Evolutionary conservation across 2,329 filamentous ascomycete genomes (phyloP).

Genomic region (Cryphonectria naterciae): DNA sequence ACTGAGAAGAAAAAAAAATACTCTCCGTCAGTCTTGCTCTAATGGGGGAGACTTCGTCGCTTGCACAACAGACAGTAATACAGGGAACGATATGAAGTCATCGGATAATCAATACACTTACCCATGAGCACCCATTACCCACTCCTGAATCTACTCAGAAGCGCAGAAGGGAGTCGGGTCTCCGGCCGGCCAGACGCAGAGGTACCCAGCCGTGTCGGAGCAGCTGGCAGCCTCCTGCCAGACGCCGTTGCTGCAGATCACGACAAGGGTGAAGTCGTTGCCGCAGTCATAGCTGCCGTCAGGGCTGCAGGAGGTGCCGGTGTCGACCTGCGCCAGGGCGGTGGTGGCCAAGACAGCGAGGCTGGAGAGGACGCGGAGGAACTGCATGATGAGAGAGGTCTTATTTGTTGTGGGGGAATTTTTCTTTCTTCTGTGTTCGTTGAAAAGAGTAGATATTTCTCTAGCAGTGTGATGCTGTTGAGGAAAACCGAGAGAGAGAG

Average conservation of each 20-base stretch:
- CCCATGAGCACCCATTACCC: not conserved
- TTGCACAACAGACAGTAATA: not conserved
- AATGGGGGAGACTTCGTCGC: too few relatives aligned
- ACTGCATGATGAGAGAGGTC: not conserved
- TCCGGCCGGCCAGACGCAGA: not conserved
- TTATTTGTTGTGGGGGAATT: not conserved
- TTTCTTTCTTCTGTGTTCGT: not conserved
- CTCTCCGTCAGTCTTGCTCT: not conserved
- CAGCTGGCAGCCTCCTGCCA: not conserved
- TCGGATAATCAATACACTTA: not conserved
- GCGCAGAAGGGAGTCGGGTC: not conserved
- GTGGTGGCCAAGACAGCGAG: not conserved
- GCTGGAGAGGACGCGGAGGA: not conserved
- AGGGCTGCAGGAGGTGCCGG: not conserved
- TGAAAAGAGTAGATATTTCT: not conserved
- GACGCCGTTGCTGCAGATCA: not conserved
- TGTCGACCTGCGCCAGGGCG: constrained; percentile 1
- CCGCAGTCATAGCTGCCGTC: not conserved
- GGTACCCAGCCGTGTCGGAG: not conserved
- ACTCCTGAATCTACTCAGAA: not conserved
- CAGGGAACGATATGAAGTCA: not conserved
- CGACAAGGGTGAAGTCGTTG: not conserved
- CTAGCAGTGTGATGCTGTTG: not conserved
- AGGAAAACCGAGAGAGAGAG: not conserved
- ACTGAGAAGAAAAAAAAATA: not conserved